A percentile compares a stretch with the other conserved stretches of the same genome.
phyloP scores from a whole-genome alignment of 2,329 filamentous ascomycete species.

The Curvularia lunata region DNA sequence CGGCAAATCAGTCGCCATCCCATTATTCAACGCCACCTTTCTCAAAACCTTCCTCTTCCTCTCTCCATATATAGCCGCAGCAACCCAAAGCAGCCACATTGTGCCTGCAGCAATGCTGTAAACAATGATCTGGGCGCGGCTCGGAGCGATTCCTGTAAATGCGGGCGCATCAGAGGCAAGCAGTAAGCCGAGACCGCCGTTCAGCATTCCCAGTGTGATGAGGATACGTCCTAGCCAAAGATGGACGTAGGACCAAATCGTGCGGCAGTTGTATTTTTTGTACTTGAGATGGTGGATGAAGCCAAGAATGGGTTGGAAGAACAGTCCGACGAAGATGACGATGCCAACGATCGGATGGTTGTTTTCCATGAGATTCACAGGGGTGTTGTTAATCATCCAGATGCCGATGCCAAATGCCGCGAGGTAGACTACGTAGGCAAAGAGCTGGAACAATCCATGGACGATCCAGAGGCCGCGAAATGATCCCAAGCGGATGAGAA shows the following conservation, averaged over 20 bases:
- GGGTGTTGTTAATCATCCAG: constrained; percentile 52
- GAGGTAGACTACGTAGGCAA: constrained; percentile 57
- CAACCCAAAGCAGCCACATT: constrained; percentile 45
- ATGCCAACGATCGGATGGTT: constrained; percentile 63
- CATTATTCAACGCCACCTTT: constrained; percentile 20
- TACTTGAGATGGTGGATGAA: constrained; percentile 60
- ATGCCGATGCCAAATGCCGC: constrained; percentile 60
- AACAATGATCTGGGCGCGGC: constrained; percentile 36
- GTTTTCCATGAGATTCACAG: constrained; percentile 35
- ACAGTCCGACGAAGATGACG: constrained; percentile 56
- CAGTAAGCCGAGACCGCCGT: constrained; percentile 61
- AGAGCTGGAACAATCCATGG: constrained; percentile 55
- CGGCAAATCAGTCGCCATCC: constrained; percentile 10
- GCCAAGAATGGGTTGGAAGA: constrained; percentile 63
- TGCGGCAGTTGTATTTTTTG: constrained; percentile 55
- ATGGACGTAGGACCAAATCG: constrained; percentile 57
- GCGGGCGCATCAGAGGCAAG: constrained; percentile 38
- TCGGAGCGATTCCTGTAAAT: constrained; percentile 34
- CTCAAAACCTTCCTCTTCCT: constrained; percentile 11
- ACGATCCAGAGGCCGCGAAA: constrained; percentile 52
- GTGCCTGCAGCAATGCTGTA: constrained; percentile 45
- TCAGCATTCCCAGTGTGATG: constrained; percentile 61
- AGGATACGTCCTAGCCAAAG: constrained; percentile 62
- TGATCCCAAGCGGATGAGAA: constrained; percentile 50
- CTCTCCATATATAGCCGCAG: constrained; percentile 39